Percentiles rank a stretch among this genome's conserved stretches.
These are phyloP conservation scores for Penicillium verrucosum DNA, from an alignment of 2,329 filamentous ascomycete species.

Conservation along the genomic window DNA sequence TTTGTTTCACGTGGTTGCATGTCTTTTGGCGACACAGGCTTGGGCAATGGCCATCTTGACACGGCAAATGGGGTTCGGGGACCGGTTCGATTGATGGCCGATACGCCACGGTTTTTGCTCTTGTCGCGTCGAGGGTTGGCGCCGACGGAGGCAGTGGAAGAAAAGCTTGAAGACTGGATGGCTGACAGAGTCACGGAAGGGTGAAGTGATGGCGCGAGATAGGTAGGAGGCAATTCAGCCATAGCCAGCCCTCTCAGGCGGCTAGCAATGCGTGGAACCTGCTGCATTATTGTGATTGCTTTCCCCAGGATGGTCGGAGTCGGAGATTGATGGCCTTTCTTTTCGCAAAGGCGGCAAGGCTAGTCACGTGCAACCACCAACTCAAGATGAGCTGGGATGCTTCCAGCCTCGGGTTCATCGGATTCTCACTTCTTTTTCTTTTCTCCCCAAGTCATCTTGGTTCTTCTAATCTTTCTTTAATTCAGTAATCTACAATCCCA, in stretches of 20 bases:
- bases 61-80: conserved; percentile 71
- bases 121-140: conserved; percentile 62
- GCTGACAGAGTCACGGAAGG: conserved; percentile 32
- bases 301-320: conserved; percentile 11
- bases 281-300: conserved; percentile 35
- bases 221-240: conserved; percentile 43
- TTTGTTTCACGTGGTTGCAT: conserved; percentile 52
- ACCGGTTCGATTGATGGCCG: conserved; percentile 73
- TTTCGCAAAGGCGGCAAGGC: conserved; percentile 23
- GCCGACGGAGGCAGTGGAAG: conserved; percentile 52
- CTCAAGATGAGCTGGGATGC: background rate
- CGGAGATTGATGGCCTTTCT: conserved; percentile 15
- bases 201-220: conserved; percentile 44
- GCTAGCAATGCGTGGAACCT: conserved; percentile 30
- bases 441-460: background rate
- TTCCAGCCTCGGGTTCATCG: background rate
- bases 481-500: background rate
- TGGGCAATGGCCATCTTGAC: conserved; percentile 67
- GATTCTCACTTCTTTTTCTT: background rate
- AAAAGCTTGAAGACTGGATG: conserved; percentile 44
- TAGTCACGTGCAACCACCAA: conserved; percentile 23
- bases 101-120: conserved; percentile 78
- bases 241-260: conserved; percentile 34
- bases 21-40: conserved; percentile 62
- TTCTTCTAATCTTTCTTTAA: background rate